Conservation (phyloP, 140 eudicot species). For the Oenanthe javanica region DNA sequence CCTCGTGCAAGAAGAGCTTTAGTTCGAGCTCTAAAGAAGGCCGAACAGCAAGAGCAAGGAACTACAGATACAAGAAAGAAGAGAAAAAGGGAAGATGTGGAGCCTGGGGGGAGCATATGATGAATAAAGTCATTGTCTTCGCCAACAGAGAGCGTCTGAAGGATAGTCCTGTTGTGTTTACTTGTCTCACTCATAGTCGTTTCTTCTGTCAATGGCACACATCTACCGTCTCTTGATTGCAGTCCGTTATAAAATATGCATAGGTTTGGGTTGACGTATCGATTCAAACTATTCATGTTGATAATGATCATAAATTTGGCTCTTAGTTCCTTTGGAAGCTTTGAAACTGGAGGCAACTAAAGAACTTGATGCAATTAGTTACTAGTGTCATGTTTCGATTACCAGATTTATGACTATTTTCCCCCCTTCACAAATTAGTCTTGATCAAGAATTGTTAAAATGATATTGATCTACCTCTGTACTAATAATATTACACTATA, state of each 20-base stretch:
- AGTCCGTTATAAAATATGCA: not conserved
- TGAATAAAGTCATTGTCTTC: not conserved
- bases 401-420: not conserved
- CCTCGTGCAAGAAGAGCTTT: conserved; percentile 73
- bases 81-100: conserved; percentile 38
- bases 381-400: not conserved
- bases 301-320: not conserved
- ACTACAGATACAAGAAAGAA: conserved; percentile 38
- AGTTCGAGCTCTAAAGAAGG: conserved; percentile 82
- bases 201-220: not conserved
- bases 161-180: not conserved
- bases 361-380: conserved; percentile 2
- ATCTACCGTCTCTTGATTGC: not conserved
- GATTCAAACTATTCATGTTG: too few species aligned
- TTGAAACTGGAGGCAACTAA: not conserved
- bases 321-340: not conserved
- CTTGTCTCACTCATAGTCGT: not conserved
- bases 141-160: not conserved
- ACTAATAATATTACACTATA: too few species aligned
- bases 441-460: not conserved
- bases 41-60: conserved; percentile 63
- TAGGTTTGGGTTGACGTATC: too few species aligned
- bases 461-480: too few species aligned
- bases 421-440: not conserved
- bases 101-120: conserved; percentile 31